phyloP scores from a whole-genome alignment of 2,329 filamentous ascomycete genomes.

The Metarhizium album region DNA sequence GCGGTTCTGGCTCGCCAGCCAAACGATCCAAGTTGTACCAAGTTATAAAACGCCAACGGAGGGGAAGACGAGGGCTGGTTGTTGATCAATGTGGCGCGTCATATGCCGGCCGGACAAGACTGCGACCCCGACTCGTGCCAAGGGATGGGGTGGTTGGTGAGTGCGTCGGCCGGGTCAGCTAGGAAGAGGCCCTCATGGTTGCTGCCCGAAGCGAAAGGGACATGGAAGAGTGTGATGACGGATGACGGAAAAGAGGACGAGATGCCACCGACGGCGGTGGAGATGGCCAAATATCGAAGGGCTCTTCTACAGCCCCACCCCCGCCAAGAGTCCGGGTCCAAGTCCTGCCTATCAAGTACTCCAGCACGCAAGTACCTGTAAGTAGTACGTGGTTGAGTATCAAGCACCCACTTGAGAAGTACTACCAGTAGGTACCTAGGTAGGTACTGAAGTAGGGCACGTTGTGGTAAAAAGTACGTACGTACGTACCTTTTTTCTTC shows the following conservation, averaged over 20 bases:
- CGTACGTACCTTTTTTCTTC: neutral
- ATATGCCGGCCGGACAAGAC: neutral
- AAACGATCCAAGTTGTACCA: too few relatives aligned
- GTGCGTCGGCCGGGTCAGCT: neutral
- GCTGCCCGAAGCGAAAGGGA: neutral
- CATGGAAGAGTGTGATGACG: too few relatives aligned
- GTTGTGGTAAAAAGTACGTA: neutral
- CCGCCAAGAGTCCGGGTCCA: too few relatives aligned
- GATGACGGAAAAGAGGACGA: neutral
- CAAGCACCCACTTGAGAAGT: too few relatives aligned
- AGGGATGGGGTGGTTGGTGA: neutral
- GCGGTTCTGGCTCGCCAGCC: too few relatives aligned
- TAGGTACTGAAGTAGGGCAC: neutral
- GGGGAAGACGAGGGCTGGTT: neutral
- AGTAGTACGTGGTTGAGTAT: too few relatives aligned
- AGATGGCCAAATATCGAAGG: neutral
- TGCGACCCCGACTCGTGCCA: too few relatives aligned
- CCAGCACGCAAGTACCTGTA: too few relatives aligned
- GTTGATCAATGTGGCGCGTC: neutral
- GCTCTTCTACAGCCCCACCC: neutral
- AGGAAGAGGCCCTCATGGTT: constrained; percentile 6
- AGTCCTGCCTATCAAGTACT: too few relatives aligned
- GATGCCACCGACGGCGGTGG: too few relatives aligned
- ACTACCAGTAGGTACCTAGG: too few relatives aligned
- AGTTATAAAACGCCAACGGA: too few relatives aligned